Evolutionary conservation across 257 asterid genomes (phyloP), one percentile per base, ranked within the genome.

Genomic region (Solanum megistacrolobum): DNA sequence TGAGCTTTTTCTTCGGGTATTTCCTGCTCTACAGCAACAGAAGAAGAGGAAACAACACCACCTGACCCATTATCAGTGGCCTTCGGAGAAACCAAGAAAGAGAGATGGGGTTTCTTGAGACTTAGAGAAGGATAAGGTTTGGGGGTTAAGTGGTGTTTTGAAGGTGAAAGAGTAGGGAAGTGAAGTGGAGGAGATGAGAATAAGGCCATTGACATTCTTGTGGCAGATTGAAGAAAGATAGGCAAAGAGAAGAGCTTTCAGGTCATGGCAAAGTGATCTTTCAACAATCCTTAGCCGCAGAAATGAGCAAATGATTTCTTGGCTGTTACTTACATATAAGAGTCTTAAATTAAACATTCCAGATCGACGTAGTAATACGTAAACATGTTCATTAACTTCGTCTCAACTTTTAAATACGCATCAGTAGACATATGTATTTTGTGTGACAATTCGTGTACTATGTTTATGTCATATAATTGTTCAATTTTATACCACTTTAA

Each of bases 111-210:
- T 66, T 88, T 91, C 86, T 83, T 92, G 86, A 92, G 88, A n/a
- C 68, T 87, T 62, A 90, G 36, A 72, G 89, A 89, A 52, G 88
- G 90, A 86, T 88, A 43, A 76, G 93, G 89, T 83, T 86, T 92
- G 52, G 34, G 83, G 62, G 31, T 76, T 1, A 86, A 36, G 62
- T 89, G 92, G 81, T 93, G 55, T 87, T 90, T 92, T 16, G 90
- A 88, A 52, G 86, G 81, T 14, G 92, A 66, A 66, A 88, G 91
- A 85, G 94, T 6, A 4, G 96, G 95, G 55, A 92, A 92, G 21
- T 94, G 91, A 65, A 90, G 90, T 0, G 98, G 92, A 18, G 90
- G 85, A 55, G 92, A 68, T 41, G 96, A 96, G 93, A 92, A 94
- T 79, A 92, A 91, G 90, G 97, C 93, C 92, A 93, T 91, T 36